Percentiles rank a stretch among this genome's conserved stretches.
Evolutionary conservation across 805 yeast species (phyloP).

Genomic region (Candida mattraensis): DNA sequence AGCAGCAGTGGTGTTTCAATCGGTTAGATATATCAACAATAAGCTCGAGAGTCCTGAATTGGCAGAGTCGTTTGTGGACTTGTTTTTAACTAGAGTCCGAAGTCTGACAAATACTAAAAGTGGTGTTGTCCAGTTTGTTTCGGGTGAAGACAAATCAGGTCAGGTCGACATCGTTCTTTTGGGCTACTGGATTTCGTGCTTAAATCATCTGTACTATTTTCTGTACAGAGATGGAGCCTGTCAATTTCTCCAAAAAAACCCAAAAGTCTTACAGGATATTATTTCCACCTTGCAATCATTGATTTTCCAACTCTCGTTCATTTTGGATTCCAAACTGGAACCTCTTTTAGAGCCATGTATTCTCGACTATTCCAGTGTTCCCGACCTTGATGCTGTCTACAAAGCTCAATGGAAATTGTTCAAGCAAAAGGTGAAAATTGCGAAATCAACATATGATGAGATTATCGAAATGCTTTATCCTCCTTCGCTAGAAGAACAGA

Average conservation of each 20-base stretch:
- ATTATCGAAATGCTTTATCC: slow-evolving; percentile 78
- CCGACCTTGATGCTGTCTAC: slow-evolving; percentile 76
- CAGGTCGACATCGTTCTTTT: slow-evolving; percentile 62
- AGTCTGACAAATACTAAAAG: slow-evolving; percentile 59
- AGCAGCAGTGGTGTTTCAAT: slow-evolving; percentile 68
- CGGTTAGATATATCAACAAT: slow-evolving; percentile 65
- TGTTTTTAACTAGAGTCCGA: slow-evolving; percentile 61
- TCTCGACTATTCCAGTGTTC: slow-evolving; percentile 76
- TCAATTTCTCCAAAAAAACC: slow-evolving; percentile 51
- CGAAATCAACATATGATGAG: slow-evolving; percentile 61
- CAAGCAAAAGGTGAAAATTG: slow-evolving; percentile 40
- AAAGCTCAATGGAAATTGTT: slow-evolving; percentile 64
- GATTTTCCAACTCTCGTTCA: slow-evolving; percentile 63
- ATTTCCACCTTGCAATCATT: slow-evolving; percentile 56
- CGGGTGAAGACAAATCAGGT: slow-evolving; percentile 20
- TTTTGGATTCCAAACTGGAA: slow-evolving; percentile 61
- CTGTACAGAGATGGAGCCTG: slow-evolving; percentile 60
- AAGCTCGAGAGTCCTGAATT: slow-evolving; percentile 54
- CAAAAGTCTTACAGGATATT: slow-evolving; percentile 59
- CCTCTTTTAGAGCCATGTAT: slow-evolving; percentile 62
- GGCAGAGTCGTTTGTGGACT: slow-evolving; percentile 57
- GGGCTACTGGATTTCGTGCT: slow-evolving; percentile 86
- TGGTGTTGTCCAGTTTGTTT: slow-evolving; percentile 44
- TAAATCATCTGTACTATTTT: slow-evolving; percentile 77
- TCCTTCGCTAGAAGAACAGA: slow-evolving; percentile 75